Percentiles rank a stretch among this genome's conserved stretches.
phyloP scores from a whole-genome alignment of 805 yeast genomes.

The Metschnikowia lachancei region DNA sequence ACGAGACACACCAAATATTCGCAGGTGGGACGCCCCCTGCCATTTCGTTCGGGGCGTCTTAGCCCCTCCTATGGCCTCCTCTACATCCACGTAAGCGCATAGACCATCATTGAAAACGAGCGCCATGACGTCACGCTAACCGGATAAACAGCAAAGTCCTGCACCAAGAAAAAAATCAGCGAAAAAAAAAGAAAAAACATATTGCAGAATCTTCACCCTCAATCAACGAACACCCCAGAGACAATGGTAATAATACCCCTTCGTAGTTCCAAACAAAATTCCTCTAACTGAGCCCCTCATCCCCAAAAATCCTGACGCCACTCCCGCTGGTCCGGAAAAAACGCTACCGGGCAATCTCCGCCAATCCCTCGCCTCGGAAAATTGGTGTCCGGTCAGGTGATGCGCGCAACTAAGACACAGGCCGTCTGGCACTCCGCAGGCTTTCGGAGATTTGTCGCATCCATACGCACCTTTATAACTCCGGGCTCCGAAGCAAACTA shows the following conservation, averaged over 20 bases:
- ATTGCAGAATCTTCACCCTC: not conserved
- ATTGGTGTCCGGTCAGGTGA: slow-evolving; percentile 20
- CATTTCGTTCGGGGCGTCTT: too few relatives aligned
- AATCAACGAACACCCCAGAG: too few relatives aligned
- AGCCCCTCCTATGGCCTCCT: too few relatives aligned
- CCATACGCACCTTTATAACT: slow-evolving; percentile 2
- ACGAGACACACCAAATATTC: too few relatives aligned
- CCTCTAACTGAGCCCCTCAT: too few relatives aligned
- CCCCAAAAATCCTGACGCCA: not conserved
- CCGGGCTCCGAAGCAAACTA: slow-evolving; percentile 11
- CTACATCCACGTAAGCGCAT: not conserved
- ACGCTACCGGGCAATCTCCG: too few relatives aligned
- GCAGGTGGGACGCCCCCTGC: too few relatives aligned
- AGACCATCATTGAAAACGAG: not conserved
- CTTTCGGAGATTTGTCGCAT: not conserved
- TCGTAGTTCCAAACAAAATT: too few relatives aligned
- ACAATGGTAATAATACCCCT: too few relatives aligned
- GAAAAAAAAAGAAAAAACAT: not conserved
- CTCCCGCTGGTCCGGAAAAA: too few relatives aligned
- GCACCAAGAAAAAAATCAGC: not conserved
- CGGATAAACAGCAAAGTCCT: too few relatives aligned
- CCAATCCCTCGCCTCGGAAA: slow-evolving; percentile 6
- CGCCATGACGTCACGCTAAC: not conserved
- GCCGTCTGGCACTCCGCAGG: not conserved
- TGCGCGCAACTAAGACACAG: not conserved